Evolutionary conservation across 805 yeast species (phyloP).

Genomic region (Metschnikowia lochheadii): DNA sequence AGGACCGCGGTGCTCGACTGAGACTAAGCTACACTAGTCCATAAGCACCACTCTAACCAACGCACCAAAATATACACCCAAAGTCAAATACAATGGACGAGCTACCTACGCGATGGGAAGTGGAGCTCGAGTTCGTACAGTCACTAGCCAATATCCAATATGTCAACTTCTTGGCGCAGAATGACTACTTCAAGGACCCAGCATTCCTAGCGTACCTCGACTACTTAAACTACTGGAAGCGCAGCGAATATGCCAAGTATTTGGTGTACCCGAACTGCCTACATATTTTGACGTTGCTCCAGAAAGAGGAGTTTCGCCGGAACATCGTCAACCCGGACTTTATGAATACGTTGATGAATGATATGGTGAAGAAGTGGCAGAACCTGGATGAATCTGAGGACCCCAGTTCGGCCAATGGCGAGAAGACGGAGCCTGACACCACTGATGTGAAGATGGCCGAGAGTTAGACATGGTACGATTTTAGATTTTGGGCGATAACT

Average conservation of each 20-base stretch:
- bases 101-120: slow-evolving; percentile 81
- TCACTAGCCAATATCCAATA: slow-evolving; percentile 87
- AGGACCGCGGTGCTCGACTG: no score
- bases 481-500: no score
- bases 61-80: no score
- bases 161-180: slow-evolving; percentile 81
- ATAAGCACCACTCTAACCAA: no score
- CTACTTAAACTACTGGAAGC: slow-evolving; percentile 83
- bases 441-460: not conserved
- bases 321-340: slow-evolving; percentile 55
- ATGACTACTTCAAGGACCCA: slow-evolving; percentile 65
- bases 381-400: not conserved
- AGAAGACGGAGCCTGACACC: not conserved
- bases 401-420: not conserved
- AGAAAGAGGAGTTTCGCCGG: slow-evolving; percentile 48
- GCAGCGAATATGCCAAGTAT: slow-evolving; percentile 64
- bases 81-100: slow-evolving; percentile 11
- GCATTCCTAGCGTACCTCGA: slow-evolving; percentile 70
- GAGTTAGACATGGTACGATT: no score
- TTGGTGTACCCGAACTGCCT: slow-evolving; percentile 85
- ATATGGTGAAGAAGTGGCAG: slow-evolving; percentile 73
- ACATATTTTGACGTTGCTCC: slow-evolving; percentile 66
- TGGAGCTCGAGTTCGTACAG: slow-evolving; percentile 91
- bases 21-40: no score
- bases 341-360: slow-evolving; percentile 60